Evolutionary conservation across 257 asterid species (phyloP).

Genomic region (Lantana camara): DNA sequence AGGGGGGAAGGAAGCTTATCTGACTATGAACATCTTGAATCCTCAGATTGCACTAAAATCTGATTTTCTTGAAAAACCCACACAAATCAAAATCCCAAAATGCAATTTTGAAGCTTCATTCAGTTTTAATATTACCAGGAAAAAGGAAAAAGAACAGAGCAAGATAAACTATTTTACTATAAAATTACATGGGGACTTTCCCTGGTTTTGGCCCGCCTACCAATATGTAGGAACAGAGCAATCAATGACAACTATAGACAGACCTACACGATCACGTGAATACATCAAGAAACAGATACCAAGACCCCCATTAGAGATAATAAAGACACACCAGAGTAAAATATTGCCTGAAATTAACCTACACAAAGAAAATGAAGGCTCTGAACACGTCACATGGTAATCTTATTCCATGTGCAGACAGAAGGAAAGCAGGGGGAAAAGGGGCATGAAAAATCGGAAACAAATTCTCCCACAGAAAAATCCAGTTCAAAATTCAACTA

Average conservation of each 20-base stretch:
- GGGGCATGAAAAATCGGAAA: neutral
- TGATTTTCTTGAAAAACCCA: neutral
- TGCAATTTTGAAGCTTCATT: neutral
- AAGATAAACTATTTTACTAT: no score
- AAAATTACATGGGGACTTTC: neutral
- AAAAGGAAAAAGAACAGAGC: neutral
- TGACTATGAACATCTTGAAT: no score
- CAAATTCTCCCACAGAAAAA: no score
- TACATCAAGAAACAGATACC: neutral
- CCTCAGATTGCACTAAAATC: neutral
- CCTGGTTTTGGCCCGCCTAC: slow-evolving; percentile 1
- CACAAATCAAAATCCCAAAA: neutral
- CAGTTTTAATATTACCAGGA: neutral
- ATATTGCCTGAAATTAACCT: neutral
- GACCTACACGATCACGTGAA: slow-evolving; percentile 23
- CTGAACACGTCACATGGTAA: neutral
- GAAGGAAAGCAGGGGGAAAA: neutral
- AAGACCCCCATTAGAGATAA: slow-evolving; percentile 10
- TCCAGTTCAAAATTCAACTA: no score
- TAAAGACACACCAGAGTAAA: slow-evolving; percentile 13
- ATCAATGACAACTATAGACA: slow-evolving; percentile 18
- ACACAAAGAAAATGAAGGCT: neutral
- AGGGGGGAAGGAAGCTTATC: no score
- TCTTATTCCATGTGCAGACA: neutral
- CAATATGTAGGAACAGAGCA: neutral